Base-by-base conservation (phyloP, 768 basidiomycete genomes). In the Phaffia australis region DNA sequence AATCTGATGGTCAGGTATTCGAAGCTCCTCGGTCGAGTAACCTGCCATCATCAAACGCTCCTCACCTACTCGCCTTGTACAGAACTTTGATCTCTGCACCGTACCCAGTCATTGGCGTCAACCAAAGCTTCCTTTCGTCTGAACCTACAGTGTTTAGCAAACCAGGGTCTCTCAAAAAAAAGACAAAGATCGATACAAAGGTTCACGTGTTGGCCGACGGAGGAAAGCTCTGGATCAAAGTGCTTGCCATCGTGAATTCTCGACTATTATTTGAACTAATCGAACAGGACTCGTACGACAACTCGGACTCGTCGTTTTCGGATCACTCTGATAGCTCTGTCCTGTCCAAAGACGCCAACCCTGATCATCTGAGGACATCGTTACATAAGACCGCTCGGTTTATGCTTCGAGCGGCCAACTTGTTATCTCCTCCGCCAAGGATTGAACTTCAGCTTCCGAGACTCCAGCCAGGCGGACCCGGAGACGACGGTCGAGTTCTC, bases 191-290 rank as follows among this genome's bases (percentile, higher is more conserved):
- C 21, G 59, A 67, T 54, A 49, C 84, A 51, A 91, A 92, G 71
- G 85, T 93, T 0, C 90, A 93, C 71, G 80, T 92, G 18, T 84
- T 91, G 18, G 85, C 85, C 1, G 83, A 87, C 25, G 82, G 84
- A 52, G 89, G 90, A 1, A 78, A 81, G 27, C 77, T 79, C 3
- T 94, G 91, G 91, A 84, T 89, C 50, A 82, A 89, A 71, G 82
- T 92, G n/a, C 6, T 0, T 71, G 92, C 89, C 14, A 83, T 86
- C 14, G 91, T 87, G 72, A 87, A 88, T 68, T 79, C 84, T 3
- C 84, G 87, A 1, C 78, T 94, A 32, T 76, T 87, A 5, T 81
- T 85, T 42, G 90, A 94, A 73, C 87, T 94, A 69, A 81, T 84
- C 47, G 89, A 92, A 76, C 81, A 88, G 42, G 90, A 92, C 70